Base-by-base conservation (phyloP, 2,329 filamentous ascomycete genomes). In the Xylariomycetidae sp. region DNA sequence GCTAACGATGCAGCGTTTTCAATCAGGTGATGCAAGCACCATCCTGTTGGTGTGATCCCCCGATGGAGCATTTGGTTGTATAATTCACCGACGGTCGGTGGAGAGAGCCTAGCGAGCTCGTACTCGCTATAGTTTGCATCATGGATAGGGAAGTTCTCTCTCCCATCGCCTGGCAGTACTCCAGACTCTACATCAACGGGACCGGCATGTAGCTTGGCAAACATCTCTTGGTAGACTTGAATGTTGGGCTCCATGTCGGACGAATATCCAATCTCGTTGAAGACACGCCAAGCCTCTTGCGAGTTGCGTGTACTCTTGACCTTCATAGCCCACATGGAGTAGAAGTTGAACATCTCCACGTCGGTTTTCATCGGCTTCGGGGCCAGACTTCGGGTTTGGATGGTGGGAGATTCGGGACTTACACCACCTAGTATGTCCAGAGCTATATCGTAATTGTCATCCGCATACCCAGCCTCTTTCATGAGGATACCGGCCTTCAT, bases 71-170 rank as follows among this genome's bases (percentile, higher is more conserved):
- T 84, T 26, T 68, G 62, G 9, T 65, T 50, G 38, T 82, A 83
- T 4, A 89, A 63, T 31, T 73, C 64, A 4, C 67, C 58, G 9
- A 79, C 58, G 2, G 64, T 69, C 3, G 84, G 84, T 1, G 82
- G 76, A 11, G 67, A 62, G 27, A 78, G 61, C n/a, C 76, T 68
- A 25, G 77, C 70, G 44, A 75, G 76, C 37, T 85, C 82, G 34
- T 80, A 75, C n/a, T 80, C 71, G 38, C 68, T 83, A 49, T 69
- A 70, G 55, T 69, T 85, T 56, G 63, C 61, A 35, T 75, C 68
- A 14, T 79, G 61, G 14, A 77, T 67, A 1, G 74, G 66, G 10
- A 70, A 59, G 7, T 70, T 62, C 49, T 82, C 77, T 40, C 59
- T 67, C 25, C 63, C 64, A 45, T 85, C 82, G 10, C 83, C 83